A percentile compares a stretch with the other conserved stretches of the same genome.
Evolutionary conservation across 2,329 filamentous ascomycete species (phyloP).

Genomic region (Xylariales sp.): DNA sequence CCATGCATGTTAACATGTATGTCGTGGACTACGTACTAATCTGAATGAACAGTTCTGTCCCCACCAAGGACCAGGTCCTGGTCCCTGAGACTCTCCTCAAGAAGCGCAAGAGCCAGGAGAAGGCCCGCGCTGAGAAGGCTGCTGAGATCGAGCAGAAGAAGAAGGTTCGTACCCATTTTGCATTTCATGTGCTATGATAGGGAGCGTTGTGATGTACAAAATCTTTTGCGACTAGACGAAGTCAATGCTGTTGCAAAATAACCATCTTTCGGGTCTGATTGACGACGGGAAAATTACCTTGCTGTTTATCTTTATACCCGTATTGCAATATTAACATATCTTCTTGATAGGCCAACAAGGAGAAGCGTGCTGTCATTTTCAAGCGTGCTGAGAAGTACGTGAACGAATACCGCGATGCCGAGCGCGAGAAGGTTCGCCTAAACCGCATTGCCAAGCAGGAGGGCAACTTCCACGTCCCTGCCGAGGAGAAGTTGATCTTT

Average conservation of each 20-base stretch:
- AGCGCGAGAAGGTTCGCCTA: conserved; percentile 98
- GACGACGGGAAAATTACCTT: conserved; percentile 43
- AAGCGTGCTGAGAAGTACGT: conserved; percentile 99
- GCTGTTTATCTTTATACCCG: not conserved
- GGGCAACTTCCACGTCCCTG: conserved; percentile 93
- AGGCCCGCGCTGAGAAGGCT: conserved; percentile 90
- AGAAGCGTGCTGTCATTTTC: conserved; percentile 99
- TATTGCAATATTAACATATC: conserved; percentile 51
- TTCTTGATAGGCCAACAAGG: conserved; percentile 84
- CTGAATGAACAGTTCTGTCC: conserved; percentile 82
- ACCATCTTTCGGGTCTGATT: conserved; percentile 99
- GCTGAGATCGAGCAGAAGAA: conserved; percentile 87
- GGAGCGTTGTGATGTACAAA: conserved; percentile 84
- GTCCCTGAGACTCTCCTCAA: conserved; percentile 99
- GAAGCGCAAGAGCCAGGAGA: conserved; percentile 99
- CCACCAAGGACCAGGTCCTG: conserved; percentile 94
- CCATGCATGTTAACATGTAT: conserved; percentile 67
- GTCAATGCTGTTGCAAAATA: conserved; percentile 98
- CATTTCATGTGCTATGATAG: conserved; percentile 38
- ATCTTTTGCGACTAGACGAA: conserved; percentile 89
- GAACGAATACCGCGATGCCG: conserved; percentile 97
- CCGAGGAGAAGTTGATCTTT: conserved; percentile 96
- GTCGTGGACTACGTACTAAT: conserved; percentile 81
- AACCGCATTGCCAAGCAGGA: conserved; percentile 88
- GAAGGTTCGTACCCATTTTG: conserved; percentile 73